Conservation (phyloP, 768 basidiomycete species). For the Pleurotus cornucopiae region DNA sequence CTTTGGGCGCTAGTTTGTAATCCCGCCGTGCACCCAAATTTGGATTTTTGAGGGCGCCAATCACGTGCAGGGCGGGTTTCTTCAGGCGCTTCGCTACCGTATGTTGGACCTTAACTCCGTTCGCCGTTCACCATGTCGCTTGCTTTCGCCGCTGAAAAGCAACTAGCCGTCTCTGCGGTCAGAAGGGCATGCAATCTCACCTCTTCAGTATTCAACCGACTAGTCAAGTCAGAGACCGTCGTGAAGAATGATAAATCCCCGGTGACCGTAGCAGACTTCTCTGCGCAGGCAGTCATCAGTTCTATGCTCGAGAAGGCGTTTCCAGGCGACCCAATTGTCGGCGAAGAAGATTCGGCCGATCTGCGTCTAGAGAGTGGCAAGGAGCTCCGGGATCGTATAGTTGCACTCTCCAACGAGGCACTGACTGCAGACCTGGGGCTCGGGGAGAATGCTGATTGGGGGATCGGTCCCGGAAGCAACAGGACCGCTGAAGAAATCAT, state of each 20-base stretch:
- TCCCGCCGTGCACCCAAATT: no score
- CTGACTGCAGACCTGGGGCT: slow-evolving; percentile 49
- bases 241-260: slow-evolving; percentile 91
- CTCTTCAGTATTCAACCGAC: slow-evolving; percentile 77
- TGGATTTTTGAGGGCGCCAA: no score
- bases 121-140: slow-evolving; percentile 42
- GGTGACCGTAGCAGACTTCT: slow-evolving; percentile 90
- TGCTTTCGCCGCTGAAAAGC: slow-evolving; percentile 62
- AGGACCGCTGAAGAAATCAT: slow-evolving; percentile 60
- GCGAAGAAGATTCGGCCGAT: slow-evolving; percentile 90
- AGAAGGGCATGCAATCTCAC: slow-evolving; percentile 83
- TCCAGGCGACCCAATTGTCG: slow-evolving; percentile 84
- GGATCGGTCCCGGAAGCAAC: slow-evolving; percentile 57
- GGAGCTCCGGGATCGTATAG: slow-evolving; percentile 59
- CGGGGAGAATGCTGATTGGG: slow-evolving; percentile 67
- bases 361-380: slow-evolving; percentile 47
- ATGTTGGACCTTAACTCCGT: slow-evolving; percentile 5
- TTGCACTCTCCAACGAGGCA: slow-evolving; percentile 79
- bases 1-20: no score
- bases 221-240: slow-evolving; percentile 82
- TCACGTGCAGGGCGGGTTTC: no score
- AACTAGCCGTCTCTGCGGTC: slow-evolving; percentile 83
- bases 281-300: slow-evolving; percentile 90
- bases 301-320: slow-evolving; percentile 74
- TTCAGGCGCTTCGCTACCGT: no score